Base-by-base conservation (phyloP, 2,329 filamentous ascomycete species). In the Aureobasidium zeae region DNA sequence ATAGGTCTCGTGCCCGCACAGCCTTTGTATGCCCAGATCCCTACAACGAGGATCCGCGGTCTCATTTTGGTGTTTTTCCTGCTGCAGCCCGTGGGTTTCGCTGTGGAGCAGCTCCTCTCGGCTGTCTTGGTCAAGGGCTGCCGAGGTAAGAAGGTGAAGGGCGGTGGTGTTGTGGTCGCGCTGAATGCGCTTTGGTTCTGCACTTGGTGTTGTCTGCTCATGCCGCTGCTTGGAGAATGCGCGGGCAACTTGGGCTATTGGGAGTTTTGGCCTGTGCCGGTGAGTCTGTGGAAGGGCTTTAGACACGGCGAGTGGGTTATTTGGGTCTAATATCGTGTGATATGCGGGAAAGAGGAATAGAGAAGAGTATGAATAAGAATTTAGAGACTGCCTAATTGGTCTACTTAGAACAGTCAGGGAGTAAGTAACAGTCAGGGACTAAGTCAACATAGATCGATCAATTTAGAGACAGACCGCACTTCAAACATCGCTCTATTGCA, bases 1-100 rank as follows among this genome's bases (percentile, higher is more conserved):
- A 52, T 53, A 46, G 57, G 57, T 32, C 42, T 60, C 2, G 57
- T 60, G 15, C 57, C 57, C 12, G 49, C 55, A 25, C 45, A 56
- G 22, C 56, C 56, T 10, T 36, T 50, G 29, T 46, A 48, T 17
- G 48, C 47, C 12, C 45, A 32, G 8, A 28, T 36, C 3, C 10
- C 37, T 4, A 25, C 38, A 3, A 36, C 25, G 6, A n/a, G 20
- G 4, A 33, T 49, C 7, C 38, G 48, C 11, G 21, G 44, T 29
- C 38, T 44, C 13, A 36, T 56, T 4, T 48, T 47, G 4, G 45
- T 30, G 0, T 59, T 59, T 46, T 59, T 59, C 44, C 56, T 52
- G 53, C 24, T 54, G 21, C 57, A 59, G 45, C 50, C 53, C n/a
- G 4, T 55, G 3, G 56, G 47, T 1, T 53, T 59, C 9, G 24